Base-by-base conservation (phyloP, 1,139 yeast species). In the Hansenula lynferdii region DNA sequence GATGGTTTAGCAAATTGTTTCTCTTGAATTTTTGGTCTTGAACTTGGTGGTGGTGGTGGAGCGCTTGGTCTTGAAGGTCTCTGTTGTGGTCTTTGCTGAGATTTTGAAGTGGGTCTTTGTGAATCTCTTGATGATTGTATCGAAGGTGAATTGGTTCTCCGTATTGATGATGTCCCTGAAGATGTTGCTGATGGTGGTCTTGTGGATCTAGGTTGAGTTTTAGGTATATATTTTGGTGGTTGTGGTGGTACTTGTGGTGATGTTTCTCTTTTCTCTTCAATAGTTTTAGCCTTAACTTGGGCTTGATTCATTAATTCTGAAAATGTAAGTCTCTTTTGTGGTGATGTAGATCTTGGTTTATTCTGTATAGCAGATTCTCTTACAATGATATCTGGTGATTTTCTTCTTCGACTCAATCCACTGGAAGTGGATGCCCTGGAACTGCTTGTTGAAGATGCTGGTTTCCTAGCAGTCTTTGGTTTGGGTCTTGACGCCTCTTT, bases 281-380 rank as follows among this genome's bases (percentile, higher is more conserved):
- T 28, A 8, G 36, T 16, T 43, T 54, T 39, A 31, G 47, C 29
- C 42, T 54, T 47, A 40, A 64, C 61, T n/a, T 77, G 76, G 0
- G 92, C 92, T 53, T 77, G 76, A 48, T 75, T 76, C 86, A 83
- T 81, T 43, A 84, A 63, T 42, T 82, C 86, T 35, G 72, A 73
- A 52, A 80, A 84, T 10, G 79, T 69, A 56, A 80, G 58, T 51
- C 80, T 80, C 49, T 77, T 57, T 22, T 52, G 50, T 19, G 52
- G 50, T n/a, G 41, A 40, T n/a, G 34, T 35, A 8, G 41, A 40
- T 25, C 35, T 35, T 17, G 36, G 38, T 15, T 33, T 35, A 17
- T 24, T 24, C 20, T 39, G 35, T 31, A 22, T 30, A 33, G 42
- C 25, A 26, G 41, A 34, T n/a, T 42, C 38, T 22, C 26, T 39